These are phyloP conservation scores for Tuber aestivum DNA, from an alignment of 495 filamentous ascomycete genomes.

Conservation along the genomic window DNA sequence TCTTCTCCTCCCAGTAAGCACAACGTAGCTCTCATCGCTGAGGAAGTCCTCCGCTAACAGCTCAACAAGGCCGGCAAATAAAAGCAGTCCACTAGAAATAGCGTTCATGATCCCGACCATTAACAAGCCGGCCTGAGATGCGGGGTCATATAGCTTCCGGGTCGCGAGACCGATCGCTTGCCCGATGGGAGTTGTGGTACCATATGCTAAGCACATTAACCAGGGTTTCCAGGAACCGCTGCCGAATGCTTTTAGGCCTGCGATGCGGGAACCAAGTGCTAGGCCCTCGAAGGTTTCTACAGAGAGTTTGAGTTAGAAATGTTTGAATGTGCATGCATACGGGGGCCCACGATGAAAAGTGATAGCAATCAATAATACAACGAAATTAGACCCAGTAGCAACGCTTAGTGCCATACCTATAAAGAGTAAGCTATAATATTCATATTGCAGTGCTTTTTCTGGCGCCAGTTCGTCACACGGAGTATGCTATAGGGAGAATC, in stretches of 20 bases:
- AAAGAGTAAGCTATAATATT: conserved; percentile 1
- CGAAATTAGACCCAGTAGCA: conserved; percentile 56
- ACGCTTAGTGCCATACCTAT: conserved; percentile 69
- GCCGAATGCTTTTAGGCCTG: conserved; percentile 51
- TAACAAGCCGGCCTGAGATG: conserved; percentile 58
- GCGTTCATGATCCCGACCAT: conserved; percentile 66
- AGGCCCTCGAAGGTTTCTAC: conserved; percentile 63
- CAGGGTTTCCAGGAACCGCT: conserved; percentile 53
- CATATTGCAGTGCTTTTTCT: neutral
- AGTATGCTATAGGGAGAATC: neutral
- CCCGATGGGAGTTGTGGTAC: conserved; percentile 55
- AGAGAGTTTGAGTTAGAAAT: conserved; percentile 5
- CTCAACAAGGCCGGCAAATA: conserved; percentile 90
- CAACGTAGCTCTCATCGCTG: conserved; percentile 75
- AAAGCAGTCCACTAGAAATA: conserved; percentile 60
- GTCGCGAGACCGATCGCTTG: conserved; percentile 57
- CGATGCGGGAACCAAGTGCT: conserved; percentile 59
- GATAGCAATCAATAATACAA: conserved; percentile 63
- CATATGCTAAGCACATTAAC: conserved; percentile 59
- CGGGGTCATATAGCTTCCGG: conserved; percentile 57
- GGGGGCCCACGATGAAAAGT: conserved; percentile 51
- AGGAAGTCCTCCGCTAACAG: conserved; percentile 90
- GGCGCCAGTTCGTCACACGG: neutral
- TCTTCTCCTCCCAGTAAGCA: conserved; percentile 62
- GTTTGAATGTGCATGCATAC: neutral